phyloP scores from a whole-genome alignment of 345 rosid genomes.

The Citrus hindsii region DNA sequence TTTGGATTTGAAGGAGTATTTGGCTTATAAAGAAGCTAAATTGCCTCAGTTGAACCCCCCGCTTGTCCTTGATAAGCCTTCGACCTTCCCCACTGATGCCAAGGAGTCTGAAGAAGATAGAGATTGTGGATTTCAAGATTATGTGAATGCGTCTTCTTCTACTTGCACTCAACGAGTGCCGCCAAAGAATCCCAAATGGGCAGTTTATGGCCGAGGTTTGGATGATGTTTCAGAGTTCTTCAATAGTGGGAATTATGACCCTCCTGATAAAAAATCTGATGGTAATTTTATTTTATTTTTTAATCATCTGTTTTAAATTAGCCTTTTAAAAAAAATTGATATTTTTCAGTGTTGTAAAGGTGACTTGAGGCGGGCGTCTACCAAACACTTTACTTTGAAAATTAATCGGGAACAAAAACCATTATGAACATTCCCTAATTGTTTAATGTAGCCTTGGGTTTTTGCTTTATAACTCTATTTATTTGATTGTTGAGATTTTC shows the following conservation, averaged over 20 bases:
- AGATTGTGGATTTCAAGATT: conserved; percentile 12
- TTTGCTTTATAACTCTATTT: background rate
- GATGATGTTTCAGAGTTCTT: conserved; percentile 73
- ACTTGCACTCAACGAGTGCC: conserved; percentile 47
- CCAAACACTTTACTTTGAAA: background rate
- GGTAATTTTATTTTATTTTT: conserved; percentile 33
- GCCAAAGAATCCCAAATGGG: conserved; percentile 90
- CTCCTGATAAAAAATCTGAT: conserved; percentile 46
- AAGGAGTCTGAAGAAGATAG: conserved; percentile 15
- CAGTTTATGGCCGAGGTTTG: conserved; percentile 83
- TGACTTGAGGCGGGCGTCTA: too few species aligned
- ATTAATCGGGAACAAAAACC: too few species aligned
- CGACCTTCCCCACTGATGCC: conserved; percentile 19
- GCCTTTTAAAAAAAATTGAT: background rate
- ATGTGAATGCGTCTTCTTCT: background rate
- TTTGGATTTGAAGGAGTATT: conserved; percentile 57
- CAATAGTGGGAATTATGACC: conserved; percentile 53
- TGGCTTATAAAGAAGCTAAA: conserved; percentile 63
- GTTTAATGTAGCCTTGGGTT: background rate
- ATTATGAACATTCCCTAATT: background rate
- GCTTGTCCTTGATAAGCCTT: conserved; percentile 54
- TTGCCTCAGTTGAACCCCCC: conserved; percentile 68
- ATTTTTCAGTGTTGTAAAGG: too few species aligned
- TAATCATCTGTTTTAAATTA: too few species aligned
- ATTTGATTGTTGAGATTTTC: background rate